These are phyloP conservation scores for Penicillium antarcticum DNA, from an alignment of 495 filamentous ascomycete species.

Conservation along the genomic window DNA sequence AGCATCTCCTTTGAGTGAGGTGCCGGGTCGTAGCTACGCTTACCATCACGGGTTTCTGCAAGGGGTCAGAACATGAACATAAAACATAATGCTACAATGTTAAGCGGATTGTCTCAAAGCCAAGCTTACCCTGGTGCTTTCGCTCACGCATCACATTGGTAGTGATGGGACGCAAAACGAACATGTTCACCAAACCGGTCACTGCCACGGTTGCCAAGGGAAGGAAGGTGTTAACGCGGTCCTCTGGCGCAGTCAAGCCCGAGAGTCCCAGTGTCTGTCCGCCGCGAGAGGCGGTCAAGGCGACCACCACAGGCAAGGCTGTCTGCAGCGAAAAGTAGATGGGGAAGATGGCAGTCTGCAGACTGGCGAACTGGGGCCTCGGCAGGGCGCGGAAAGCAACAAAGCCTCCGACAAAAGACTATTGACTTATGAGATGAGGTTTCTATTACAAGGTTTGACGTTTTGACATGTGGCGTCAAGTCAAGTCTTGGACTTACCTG, in stretches of 20 bases:
- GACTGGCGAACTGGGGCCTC: conserved; percentile 71
- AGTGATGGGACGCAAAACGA: conserved; percentile 67
- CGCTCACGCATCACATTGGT: conserved; percentile 68
- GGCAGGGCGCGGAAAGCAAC: conserved; percentile 71
- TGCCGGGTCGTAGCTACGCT: conserved; percentile 70
- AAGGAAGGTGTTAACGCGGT: conserved; percentile 55
- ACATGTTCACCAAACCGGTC: conserved; percentile 62
- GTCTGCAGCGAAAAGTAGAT: conserved; percentile 83
- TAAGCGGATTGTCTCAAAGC: not conserved
- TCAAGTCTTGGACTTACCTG: conserved; percentile 49
- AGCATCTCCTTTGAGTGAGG: conserved; percentile 80
- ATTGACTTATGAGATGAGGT: not conserved
- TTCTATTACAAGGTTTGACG: not conserved
- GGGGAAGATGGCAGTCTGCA: conserved; percentile 80
- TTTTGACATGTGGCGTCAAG: not conserved
- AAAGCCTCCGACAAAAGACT: conserved; percentile 78
- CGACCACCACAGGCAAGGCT: conserved; percentile 64
- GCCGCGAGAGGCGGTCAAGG: conserved; percentile 73
- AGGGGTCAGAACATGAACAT: not conserved
- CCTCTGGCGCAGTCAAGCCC: conserved; percentile 53
- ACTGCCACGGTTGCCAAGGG: conserved; percentile 65
- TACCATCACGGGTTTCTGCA: conserved; percentile 73
- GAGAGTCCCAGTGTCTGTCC: conserved; percentile 39
- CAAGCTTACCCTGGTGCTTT: conserved; percentile 65
- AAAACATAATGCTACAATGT: too few species aligned